Evolutionary conservation across 495 filamentous ascomycete species (phyloP), one percentile per base, ranked within the genome.

Genomic region (Penicillium goetzii): DNA sequence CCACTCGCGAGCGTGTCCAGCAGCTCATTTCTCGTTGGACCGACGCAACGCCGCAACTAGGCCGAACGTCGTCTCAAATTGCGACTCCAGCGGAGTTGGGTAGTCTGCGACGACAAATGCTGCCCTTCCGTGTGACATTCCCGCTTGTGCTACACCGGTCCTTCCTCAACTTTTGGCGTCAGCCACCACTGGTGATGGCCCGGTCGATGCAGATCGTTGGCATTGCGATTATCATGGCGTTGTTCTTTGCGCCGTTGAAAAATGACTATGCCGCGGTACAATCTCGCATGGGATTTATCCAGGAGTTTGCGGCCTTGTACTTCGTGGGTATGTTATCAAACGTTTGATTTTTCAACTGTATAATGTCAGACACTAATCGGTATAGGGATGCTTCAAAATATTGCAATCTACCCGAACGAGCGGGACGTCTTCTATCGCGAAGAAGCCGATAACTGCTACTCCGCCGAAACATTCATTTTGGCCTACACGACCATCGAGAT

Each of bases 371-470:
- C 45, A 56, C 41, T 65, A 6, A 57, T 77, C 5, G 14, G 7
- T 28, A 63, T 86, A 52, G 89, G 88, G 7, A 91, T 92, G 89
- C 80, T 92, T 7, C 88, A 92, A 67, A 92, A 92, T 65, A 85
- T 92, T 19, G 85, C 88, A 9, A 80, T 90, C 53, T 92, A 91
- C 62, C 89, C 90, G 0, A 74, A 73, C 25, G 89, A 91, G 66
- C 82, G 86, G 11, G 86, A 88, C 51, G 86, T 89, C 17, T 90
- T 90, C 68, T 90, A 91, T 67, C 83, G 85, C 63, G 89, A 91
- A 71, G 80, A 89, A 65, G 84, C 85, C 57, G 89, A 92, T 70
- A 80, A 81, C 26, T 84, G 86, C 38, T 92, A 92, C 63, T 82
- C 84, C 14, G 81, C 85, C 12, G 84, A 88, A 43, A 85, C 87